Conservation (phyloP, 352 stramenopile genomes). For the Thalassiosira ordinaria region DNA sequence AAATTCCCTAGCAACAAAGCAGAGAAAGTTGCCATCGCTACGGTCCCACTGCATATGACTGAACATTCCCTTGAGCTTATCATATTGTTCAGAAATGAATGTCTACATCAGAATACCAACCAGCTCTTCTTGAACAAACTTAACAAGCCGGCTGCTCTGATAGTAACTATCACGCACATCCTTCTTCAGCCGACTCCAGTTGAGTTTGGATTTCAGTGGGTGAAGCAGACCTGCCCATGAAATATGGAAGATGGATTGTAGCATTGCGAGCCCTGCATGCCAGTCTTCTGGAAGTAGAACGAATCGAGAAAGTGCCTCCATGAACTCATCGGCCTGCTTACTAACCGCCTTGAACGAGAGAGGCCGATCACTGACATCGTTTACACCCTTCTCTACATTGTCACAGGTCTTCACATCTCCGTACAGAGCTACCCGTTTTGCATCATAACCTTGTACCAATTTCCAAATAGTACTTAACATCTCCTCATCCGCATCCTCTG, state of each 20-base stretch:
- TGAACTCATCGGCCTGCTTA: conserved; percentile 1
- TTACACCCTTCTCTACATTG: conserved; percentile 1
- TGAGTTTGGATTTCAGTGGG: not conserved
- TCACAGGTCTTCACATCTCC: conserved; percentile 30
- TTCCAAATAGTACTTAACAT: not conserved
- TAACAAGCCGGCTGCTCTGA: not conserved
- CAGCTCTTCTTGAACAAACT: not conserved
- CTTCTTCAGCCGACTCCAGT: not conserved
- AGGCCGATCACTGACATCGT: not conserved
- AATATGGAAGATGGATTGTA: conserved; percentile 7
- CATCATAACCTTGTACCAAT: not conserved
- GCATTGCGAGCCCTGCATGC: conserved; percentile 27
- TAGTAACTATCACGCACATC: conserved; percentile 1
- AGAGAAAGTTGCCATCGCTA: not conserved
- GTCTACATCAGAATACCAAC: not conserved
- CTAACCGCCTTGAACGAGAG: not conserved
- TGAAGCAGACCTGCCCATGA: conserved; percentile 6
- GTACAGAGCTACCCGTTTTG: conserved; percentile 1
- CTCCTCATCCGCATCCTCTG: not conserved
- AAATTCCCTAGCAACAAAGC: not conserved
- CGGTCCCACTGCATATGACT: not conserved
- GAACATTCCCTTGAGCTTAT: not conserved
- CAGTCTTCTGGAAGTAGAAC: conserved; percentile 20
- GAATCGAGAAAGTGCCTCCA: not conserved
- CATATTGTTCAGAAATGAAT: conserved; percentile 3